Conservation (phyloP, 768 basidiomycete species). For the Lentinula aciculospora region DNA sequence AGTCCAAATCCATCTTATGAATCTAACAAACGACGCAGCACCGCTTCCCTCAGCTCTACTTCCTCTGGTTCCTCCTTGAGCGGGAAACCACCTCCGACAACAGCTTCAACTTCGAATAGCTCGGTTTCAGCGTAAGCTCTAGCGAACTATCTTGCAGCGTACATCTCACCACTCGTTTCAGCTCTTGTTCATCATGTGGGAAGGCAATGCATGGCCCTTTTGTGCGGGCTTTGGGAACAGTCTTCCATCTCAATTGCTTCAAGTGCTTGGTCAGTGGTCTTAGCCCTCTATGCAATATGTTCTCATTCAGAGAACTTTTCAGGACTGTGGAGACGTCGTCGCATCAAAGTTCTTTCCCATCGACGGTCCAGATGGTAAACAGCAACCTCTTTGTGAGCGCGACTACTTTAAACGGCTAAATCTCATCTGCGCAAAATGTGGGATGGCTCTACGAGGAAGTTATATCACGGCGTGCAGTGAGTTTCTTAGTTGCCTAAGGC, state of each 20-base stretch:
- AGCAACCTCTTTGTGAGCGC: slow-evolving; percentile 94
- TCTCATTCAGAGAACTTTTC: slow-evolving; percentile 10
- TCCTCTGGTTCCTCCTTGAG: slow-evolving; percentile 48
- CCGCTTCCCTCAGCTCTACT: slow-evolving; percentile 46
- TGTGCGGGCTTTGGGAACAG: slow-evolving; percentile 88
- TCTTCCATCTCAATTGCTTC: slow-evolving; percentile 98
- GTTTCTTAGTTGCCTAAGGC: slow-evolving; percentile 20
- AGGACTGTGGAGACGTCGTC: slow-evolving; percentile 97
- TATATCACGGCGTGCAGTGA: slow-evolving; percentile 99
- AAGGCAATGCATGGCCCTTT: slow-evolving; percentile 91
- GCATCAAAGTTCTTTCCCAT: slow-evolving; percentile 99
- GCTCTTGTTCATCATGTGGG: slow-evolving; percentile 73
- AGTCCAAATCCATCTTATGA: slow-evolving; percentile 38
- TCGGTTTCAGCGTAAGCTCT: slow-evolving; percentile 55
- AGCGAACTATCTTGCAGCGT: slow-evolving; percentile 18
- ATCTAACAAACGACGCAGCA: slow-evolving; percentile 26
- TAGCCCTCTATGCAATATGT: slow-evolving; percentile 6
- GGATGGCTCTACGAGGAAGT: slow-evolving; percentile 88
- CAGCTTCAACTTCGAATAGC: slow-evolving; percentile 52
- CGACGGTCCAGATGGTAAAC: slow-evolving; percentile 83
- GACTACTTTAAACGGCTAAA: slow-evolving; percentile 97
- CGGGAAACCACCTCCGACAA: slow-evolving; percentile 39
- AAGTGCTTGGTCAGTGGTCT: slow-evolving; percentile 78
- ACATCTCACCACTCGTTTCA: slow-evolving; percentile 20
- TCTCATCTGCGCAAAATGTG: slow-evolving; percentile 95